Evolutionary conservation across 345 rosid genomes (phyloP), one percentile per base, ranked within the genome.

Genomic region (Hibiscus tridactylites): DNA sequence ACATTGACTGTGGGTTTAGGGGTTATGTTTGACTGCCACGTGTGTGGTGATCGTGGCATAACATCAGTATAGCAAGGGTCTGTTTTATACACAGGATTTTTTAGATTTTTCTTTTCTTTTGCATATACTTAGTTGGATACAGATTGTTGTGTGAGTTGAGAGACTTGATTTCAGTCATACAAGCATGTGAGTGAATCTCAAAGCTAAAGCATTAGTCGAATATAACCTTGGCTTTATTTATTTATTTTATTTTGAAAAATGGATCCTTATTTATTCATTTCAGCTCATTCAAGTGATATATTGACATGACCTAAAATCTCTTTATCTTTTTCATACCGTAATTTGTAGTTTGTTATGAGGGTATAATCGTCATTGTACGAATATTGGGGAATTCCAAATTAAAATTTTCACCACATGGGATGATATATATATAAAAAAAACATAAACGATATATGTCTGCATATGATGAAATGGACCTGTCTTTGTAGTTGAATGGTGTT

Each of bases 401-500:
- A 19, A 65, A 65, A 19, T 1, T 19, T 62, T 19, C 68, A 2
- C 28, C 56, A 46, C 70, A 28, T 46, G 58, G 39, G 47, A 1
- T 66, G 53, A 24, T 67, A 49, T 16, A 49, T 3, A 21, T 0
- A 56, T 6, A 56, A 4, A 0, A 29, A 0, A 13, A 1, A 52
- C 4, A 53, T 53, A 54, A 54, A 54, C 10, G 49, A 56, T 56
- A 57, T 39, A 24, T 56, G 64, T 58, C 37, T 35, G 53, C 15
- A 58, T 58, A 64, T 42, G 73, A 71, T 71, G 65, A 71, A 70
- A 56, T 56, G 63, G 66, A 59, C 59, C 74, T 72, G 12, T 72
- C 74, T 61, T 72, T 72, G 59, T 47, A n/a, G 74, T 72, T 72
- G 74, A 47, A 61, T 28, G 67, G 47, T 72, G 74, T 60, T 72